A percentile compares a stretch with the other conserved stretches of the same genome.
phyloP scores from a whole-genome alignment of 2,329 filamentous ascomycete species.

The Tetracladium maxilliforme region DNA sequence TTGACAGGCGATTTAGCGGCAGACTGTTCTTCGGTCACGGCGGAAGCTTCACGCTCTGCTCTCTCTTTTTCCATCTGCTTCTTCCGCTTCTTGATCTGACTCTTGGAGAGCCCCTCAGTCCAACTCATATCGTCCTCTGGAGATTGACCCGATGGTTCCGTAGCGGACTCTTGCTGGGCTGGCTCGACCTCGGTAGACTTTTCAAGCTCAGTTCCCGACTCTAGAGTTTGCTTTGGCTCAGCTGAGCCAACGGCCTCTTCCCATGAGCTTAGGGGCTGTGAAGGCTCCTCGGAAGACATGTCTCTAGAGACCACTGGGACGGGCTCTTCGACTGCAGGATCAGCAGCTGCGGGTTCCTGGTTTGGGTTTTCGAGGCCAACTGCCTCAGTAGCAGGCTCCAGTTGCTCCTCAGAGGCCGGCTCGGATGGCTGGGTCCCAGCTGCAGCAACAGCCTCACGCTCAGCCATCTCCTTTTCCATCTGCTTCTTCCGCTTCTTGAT shows the following conservation, averaged over 20 bases:
- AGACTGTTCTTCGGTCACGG: too few species aligned
- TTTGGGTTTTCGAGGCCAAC: too few species aligned
- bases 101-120: conserved; percentile 3
- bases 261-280: too few species aligned
- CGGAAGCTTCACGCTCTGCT: conserved; percentile 7
- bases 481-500: conserved; percentile 17
- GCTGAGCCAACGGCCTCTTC: too few species aligned
- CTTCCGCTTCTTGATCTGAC: conserved; percentile 16
- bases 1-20: neutral
- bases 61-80: conserved; percentile 10
- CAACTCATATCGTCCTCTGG: neutral
- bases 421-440: conserved; percentile 2
- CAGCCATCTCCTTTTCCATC: conserved; percentile 8
- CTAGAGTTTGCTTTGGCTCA: neutral
- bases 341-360: too few species aligned
- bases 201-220: neutral
- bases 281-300: too few species aligned
- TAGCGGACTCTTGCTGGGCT: neutral
- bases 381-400: too few species aligned
- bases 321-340: too few species aligned
- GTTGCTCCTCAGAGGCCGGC: too few species aligned
- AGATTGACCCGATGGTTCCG: neutral
- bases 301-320: too few species aligned
- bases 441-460: conserved; percentile 8
- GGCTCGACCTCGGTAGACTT: neutral